Conservation (phyloP, 177 flowering plant genomes). For the Telopea speciosissima region DNA sequence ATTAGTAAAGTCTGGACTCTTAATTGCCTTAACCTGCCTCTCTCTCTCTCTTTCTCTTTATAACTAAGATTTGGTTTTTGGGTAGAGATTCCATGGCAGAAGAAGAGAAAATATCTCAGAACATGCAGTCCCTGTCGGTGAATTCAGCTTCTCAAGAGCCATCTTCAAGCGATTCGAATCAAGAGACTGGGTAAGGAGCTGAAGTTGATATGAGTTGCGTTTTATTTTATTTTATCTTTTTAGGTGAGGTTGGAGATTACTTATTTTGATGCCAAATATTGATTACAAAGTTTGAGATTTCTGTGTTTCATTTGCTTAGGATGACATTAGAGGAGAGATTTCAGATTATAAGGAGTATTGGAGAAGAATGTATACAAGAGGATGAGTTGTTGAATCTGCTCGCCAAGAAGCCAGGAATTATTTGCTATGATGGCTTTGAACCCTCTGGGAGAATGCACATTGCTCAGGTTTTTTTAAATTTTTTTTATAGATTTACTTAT, state of each 20-base stretch:
- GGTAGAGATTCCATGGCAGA: conserved; percentile 7
- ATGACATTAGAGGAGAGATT: conserved; percentile 62
- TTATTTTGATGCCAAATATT: no score
- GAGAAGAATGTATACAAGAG: conserved; percentile 90
- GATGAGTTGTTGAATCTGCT: conserved; percentile 71
- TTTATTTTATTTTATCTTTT: no score
- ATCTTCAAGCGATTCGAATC: neutral
- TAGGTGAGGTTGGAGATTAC: neutral
- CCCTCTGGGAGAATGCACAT: conserved; percentile 96
- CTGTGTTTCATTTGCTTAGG: conserved; percentile 23
- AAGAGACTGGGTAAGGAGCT: neutral
- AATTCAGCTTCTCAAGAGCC: neutral
- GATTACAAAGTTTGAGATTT: neutral
- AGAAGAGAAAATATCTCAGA: neutral
- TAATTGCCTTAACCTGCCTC: no score
- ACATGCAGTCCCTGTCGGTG: neutral
- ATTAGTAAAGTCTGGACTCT: no score
- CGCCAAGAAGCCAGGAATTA: conserved; percentile 52
- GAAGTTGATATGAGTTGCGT: neutral
- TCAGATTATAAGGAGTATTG: conserved; percentile 60
- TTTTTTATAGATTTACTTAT: no score
- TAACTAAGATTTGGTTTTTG: neutral
- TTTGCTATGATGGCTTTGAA: conserved; percentile 93
- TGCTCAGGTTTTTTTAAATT: conserved; percentile 64
- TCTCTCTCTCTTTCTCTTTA: no score